Conservation (phyloP, 2,329 filamentous ascomycete species). For the Aspergillus fischeri region DNA sequence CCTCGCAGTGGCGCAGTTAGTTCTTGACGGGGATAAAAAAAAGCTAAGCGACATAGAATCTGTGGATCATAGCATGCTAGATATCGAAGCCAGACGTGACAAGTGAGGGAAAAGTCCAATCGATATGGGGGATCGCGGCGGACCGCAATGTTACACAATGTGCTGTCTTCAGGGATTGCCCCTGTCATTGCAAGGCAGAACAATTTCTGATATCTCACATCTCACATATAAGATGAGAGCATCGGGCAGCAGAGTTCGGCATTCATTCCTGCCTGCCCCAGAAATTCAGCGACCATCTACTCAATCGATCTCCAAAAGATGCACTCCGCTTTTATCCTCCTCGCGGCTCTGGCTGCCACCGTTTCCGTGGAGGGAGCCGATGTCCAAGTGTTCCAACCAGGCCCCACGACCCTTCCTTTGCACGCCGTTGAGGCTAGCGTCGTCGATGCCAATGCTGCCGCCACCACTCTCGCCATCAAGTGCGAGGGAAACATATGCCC, state of each 20-base stretch:
- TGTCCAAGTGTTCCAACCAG: conserved; percentile 10
- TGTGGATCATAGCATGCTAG: not conserved
- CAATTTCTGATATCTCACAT: not conserved
- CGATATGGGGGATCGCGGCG: not conserved
- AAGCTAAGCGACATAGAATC: not conserved
- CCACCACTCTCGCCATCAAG: conserved; percentile 15
- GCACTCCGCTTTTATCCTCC: not conserved
- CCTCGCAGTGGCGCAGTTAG: not conserved
- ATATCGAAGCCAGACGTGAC: not conserved
- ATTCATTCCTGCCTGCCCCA: not conserved
- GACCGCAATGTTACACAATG: not conserved
- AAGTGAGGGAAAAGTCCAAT: not conserved
- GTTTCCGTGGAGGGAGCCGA: conserved; percentile 5
- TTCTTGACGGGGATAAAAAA: not conserved
- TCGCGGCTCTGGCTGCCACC: conserved; percentile 1
- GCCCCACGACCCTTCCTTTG: conserved; percentile 2
- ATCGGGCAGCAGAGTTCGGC: not conserved
- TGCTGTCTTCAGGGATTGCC: not conserved
- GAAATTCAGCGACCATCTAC: too few species aligned
- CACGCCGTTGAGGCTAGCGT: conserved; percentile 10
- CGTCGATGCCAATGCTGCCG: conserved; percentile 11
- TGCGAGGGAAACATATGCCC: conserved; percentile 3
- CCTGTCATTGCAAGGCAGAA: not conserved
- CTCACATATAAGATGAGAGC: not conserved
- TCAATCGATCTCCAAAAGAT: not conserved